Evolutionary conservation across 441 rosid species (phyloP).

Genomic region (Jatropha podagrica): DNA sequence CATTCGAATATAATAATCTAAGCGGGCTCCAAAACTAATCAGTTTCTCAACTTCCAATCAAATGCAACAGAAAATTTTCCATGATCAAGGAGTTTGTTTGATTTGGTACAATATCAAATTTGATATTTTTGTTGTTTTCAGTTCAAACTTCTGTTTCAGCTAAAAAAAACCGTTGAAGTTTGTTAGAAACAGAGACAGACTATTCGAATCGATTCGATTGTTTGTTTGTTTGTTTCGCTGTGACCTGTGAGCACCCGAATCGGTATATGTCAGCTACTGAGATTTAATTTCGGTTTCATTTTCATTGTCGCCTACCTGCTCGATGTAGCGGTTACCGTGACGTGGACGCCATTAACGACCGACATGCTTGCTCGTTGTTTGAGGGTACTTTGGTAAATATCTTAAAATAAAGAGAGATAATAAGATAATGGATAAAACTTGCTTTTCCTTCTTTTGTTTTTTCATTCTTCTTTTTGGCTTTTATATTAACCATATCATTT

Average conservation of each 20-base stretch:
- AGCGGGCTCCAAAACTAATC: background rate
- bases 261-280: background rate
- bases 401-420: too few species aligned
- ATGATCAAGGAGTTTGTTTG: background rate
- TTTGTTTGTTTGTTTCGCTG: background rate
- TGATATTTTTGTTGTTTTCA: too few species aligned
- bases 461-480: too few species aligned
- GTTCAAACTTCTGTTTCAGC: too few species aligned
- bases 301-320: background rate
- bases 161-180: too few species aligned
- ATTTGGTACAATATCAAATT: background rate
- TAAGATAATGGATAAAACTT: too few species aligned
- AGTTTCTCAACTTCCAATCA: background rate
- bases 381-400: conserved; percentile 6
- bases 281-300: background rate
- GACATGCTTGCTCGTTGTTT: background rate
- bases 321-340: background rate
- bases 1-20: background rate
- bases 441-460: too few species aligned
- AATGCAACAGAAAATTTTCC: background rate
- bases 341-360: conserved; percentile 24
- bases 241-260: background rate
- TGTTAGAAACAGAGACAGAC: background rate
- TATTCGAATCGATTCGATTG: background rate
- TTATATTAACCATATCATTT: too few species aligned